Base-by-base conservation (phyloP, 331 rosid species). In the Pyracantha coccinea region DNA sequence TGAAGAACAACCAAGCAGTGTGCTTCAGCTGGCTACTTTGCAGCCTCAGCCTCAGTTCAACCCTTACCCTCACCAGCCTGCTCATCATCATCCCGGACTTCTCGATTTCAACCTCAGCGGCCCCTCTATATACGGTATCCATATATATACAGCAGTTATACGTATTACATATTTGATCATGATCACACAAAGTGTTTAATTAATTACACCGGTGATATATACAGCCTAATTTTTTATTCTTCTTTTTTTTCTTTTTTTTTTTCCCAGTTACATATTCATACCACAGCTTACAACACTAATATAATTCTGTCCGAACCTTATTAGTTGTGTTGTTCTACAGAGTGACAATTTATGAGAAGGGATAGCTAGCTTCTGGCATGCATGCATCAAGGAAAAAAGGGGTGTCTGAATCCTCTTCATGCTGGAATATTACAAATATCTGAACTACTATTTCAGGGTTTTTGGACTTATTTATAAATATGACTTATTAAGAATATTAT, bases 1-100 rank as follows among this genome's bases (percentile, higher is more conserved):
- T 32, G 88, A 87, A 5, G 88, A 83, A 23, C 77, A 87, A 44
- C 64, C 84, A 27, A 79, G 83, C 33, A 84, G 78, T 73, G 77
- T 82, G 13, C 96, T 91, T 70, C 89, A 89, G 68, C 92, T 91
- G 41, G 86, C 86, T 3, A 82, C 91, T 10, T 69, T 75, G 4
- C 80, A 38, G 7, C 86, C 84, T 4, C 89, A 71, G 4, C 50
- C 82, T 16, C 80, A 76, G 28, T 85, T 84, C 25, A 74, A 75
- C 68, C 81, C 68, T 3, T 81, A 15, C 15, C 72, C 76, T 64
- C 96, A 89, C 44, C 92, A 84, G 68, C 89, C 91, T 0, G 80
- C 88, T 0, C 80, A 83, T 4, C 91, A 72, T 50, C 55, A 50
- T 20, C 97, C 96, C 25, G 78, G 72, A 41, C 77, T 86, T 47